Conservation (phyloP, 805 yeast genomes). For the Candida odintsovae region DNA sequence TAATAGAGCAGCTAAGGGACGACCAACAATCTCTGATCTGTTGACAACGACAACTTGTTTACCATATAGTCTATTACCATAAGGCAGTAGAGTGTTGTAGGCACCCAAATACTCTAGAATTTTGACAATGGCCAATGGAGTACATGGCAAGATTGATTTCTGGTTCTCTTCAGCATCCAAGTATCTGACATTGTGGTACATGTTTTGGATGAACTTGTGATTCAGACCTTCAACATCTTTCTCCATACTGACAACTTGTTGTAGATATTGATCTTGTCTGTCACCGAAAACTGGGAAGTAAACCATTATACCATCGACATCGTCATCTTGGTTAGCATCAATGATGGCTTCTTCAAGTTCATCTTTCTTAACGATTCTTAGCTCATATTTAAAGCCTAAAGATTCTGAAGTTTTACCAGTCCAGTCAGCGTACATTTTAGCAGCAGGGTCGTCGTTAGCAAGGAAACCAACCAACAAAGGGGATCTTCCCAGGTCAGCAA, state of each 20-base stretch:
- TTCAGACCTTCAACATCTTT: conserved; percentile 97
- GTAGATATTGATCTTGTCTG: conserved; percentile 91
- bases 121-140: conserved; percentile 93
- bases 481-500: conserved; percentile 42
- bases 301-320: conserved; percentile 89
- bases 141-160: conserved; percentile 91
- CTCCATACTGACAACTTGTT: conserved; percentile 84
- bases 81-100: conserved; percentile 73
- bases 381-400: conserved; percentile 79
- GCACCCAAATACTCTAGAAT: conserved; percentile 85
- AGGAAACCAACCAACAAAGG: conserved; percentile 88
- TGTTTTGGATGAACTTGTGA: conserved; percentile 84
- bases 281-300: conserved; percentile 97
- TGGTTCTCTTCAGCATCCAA: conserved; percentile 61
- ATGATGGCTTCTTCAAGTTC: conserved; percentile 78
- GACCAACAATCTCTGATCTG: conserved; percentile 94
- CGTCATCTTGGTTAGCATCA: conserved; percentile 71
- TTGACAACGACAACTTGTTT: conserved; percentile 87
- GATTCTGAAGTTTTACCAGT: conserved; percentile 86
- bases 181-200: conserved; percentile 88
- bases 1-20: conserved; percentile 91
- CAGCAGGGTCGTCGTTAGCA: conserved; percentile 94
- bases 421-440: conserved; percentile 92
- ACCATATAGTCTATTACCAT: conserved; percentile 91
- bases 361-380: conserved; percentile 68